A percentile compares a stretch with the other conserved stretches of the same genome.
Conservation (phyloP, 495 filamentous ascomycete species). For the Trichoderma asperelloides region DNA sequence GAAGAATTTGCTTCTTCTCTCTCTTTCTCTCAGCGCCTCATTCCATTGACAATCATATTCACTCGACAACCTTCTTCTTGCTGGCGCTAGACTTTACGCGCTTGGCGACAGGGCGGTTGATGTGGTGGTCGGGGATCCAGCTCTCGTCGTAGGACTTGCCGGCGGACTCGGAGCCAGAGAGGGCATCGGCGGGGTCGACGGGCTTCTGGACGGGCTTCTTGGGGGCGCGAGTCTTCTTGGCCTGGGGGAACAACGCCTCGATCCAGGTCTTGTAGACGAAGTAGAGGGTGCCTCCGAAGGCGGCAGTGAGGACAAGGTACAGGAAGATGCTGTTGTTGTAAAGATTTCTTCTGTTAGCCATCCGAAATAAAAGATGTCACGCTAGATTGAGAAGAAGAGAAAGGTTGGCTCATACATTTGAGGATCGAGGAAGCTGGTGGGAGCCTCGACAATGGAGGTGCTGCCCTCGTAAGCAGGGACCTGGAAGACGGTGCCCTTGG, state of each 20-base stretch:
- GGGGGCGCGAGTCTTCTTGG: conserved; percentile 57
- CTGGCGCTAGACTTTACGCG: conserved; percentile 66
- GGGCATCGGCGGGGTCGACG: conserved; percentile 39
- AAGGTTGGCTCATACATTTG: conserved; percentile 71
- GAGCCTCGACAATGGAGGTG: conserved; percentile 83
- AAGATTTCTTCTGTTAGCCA: neutral
- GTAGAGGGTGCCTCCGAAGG: conserved; percentile 72
- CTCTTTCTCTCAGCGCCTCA: neutral
- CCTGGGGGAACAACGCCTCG: conserved; percentile 90
- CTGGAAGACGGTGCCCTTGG: conserved; percentile 59
- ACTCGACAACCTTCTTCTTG: conserved; percentile 34
- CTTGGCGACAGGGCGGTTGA: conserved; percentile 75
- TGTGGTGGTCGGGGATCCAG: conserved; percentile 90
- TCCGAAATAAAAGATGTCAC: neutral
- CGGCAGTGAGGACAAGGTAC: conserved; percentile 79
- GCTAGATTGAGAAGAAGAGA: neutral
- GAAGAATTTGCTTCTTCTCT: neutral
- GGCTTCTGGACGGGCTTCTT: conserved; percentile 41
- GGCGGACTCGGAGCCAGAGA: conserved; percentile 58
- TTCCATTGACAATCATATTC: neutral
- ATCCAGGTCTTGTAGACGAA: conserved; percentile 99
- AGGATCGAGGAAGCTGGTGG: conserved; percentile 88
- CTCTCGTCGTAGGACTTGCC: conserved; percentile 80
- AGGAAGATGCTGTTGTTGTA: conserved; percentile 69
- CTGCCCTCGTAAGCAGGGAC: conserved; percentile 77